Conservation (phyloP, 768 basidiomycete genomes). For the Trametes sanguinea region DNA sequence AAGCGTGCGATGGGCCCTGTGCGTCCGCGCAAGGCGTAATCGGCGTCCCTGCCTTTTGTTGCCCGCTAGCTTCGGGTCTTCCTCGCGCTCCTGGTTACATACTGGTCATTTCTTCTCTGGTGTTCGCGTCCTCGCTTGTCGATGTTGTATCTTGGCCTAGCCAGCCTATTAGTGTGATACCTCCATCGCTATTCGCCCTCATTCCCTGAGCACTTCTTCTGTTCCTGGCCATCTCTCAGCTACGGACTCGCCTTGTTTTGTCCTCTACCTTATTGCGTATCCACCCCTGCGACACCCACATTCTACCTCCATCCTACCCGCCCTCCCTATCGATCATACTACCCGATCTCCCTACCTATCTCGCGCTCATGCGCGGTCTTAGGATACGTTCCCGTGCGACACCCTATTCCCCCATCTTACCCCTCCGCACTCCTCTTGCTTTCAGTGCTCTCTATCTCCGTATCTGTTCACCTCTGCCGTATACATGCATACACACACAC, state of each 20-base stretch:
- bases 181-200: slow-evolving; percentile 1
- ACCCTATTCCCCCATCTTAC: slow-evolving; percentile 2
- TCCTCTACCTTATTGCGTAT: slow-evolving; percentile 1
- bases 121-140: not conserved
- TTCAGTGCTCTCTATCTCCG: not conserved
- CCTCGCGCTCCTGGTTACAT: not conserved
- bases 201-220: not conserved
- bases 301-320: not conserved
- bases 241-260: not conserved
- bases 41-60: not conserved
- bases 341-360: not conserved
- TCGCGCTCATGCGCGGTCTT: not conserved
- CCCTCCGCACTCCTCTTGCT: not conserved
- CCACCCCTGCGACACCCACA: slow-evolving; percentile 12
- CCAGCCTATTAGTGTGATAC: slow-evolving; percentile 3
- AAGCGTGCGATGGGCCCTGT: slow-evolving; percentile 28
- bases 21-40: not conserved
- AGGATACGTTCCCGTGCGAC: slow-evolving; percentile 19
- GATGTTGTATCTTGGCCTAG: slow-evolving; percentile 9
- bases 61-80: not conserved
- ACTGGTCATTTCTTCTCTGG: not conserved
- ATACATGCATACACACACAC: not conserved
- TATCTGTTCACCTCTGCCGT: not conserved
- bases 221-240: not conserved
- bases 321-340: not conserved